Conservation (phyloP, 2,329 filamentous ascomycete species). For the Aspergillus latus region DNA sequence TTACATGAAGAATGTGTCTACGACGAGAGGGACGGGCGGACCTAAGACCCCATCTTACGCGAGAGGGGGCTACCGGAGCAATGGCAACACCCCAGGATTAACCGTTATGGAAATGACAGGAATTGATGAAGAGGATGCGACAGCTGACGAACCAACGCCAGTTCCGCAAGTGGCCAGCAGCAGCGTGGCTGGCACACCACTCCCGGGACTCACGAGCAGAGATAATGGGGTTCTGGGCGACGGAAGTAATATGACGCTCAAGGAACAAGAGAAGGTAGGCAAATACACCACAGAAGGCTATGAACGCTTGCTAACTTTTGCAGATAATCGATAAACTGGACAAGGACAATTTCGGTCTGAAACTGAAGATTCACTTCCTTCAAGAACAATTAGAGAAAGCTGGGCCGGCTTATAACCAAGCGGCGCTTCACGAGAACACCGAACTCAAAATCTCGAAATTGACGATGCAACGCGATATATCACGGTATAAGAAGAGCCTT, state of each 20-base stretch:
- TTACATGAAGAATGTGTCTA: slow-evolving; percentile 57
- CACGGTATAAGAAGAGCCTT: slow-evolving; percentile 81
- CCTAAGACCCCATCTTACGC: slow-evolving; percentile 69
- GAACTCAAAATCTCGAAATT: slow-evolving; percentile 92
- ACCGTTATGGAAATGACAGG: slow-evolving; percentile 70
- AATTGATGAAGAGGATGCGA: slow-evolving; percentile 63
- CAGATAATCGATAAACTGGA: slow-evolving; percentile 86
- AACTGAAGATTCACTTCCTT: slow-evolving; percentile 94
- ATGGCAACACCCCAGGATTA: slow-evolving; percentile 72
- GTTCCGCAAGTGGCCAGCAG: slow-evolving; percentile 74
- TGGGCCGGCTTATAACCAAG: slow-evolving; percentile 85
- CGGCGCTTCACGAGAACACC: slow-evolving; percentile 88
- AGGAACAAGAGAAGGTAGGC: slow-evolving; percentile 84
- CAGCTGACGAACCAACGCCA: slow-evolving; percentile 69
- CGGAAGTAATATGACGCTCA: slow-evolving; percentile 78
- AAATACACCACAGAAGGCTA: neutral
- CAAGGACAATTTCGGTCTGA: slow-evolving; percentile 97
- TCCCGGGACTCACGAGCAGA: slow-evolving; percentile 66
- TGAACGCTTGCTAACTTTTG: slow-evolving; percentile 15
- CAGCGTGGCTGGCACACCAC: slow-evolving; percentile 79
- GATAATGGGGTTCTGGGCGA: slow-evolving; percentile 72
- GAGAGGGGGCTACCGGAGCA: slow-evolving; percentile 61
- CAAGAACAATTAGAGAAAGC: slow-evolving; percentile 86
- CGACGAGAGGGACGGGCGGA: slow-evolving; percentile 56
- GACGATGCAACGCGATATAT: slow-evolving; percentile 83